A percentile compares a stretch with the other conserved stretches of the same genome.
These are phyloP conservation scores for Brassica incana DNA, from an alignment of 345 rosid species.

Conservation along the genomic window DNA sequence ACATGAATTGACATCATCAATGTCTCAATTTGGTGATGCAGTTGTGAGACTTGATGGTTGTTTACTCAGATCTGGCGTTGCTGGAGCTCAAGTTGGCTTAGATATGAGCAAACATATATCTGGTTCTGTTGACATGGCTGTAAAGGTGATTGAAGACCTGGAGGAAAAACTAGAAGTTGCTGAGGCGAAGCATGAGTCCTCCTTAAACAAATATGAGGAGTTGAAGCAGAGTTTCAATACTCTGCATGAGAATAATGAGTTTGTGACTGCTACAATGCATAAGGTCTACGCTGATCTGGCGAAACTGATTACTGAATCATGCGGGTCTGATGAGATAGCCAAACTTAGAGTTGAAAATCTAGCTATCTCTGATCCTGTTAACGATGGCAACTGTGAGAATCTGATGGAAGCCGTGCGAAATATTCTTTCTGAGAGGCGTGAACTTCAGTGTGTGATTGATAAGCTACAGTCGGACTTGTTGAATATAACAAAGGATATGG, in stretches of 20 bases:
- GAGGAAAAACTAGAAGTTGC: slow-evolving; percentile 59
- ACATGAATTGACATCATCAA: slow-evolving; percentile 51
- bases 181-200: slow-evolving; percentile 45
- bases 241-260: slow-evolving; percentile 52
- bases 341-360: slow-evolving; percentile 36
- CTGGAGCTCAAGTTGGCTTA: slow-evolving; percentile 35
- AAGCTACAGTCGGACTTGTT: slow-evolving; percentile 59
- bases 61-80: slow-evolving; percentile 40
- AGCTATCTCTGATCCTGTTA: slow-evolving; percentile 44
- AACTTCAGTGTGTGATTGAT: slow-evolving; percentile 53
- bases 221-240: slow-evolving; percentile 50
- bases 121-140: slow-evolving; percentile 56
- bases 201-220: slow-evolving; percentile 48
- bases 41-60: slow-evolving; percentile 59
- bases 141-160: slow-evolving; percentile 54
- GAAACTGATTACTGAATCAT: slow-evolving; percentile 50
- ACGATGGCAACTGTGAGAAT: slow-evolving; percentile 45
- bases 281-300: slow-evolving; percentile 45
- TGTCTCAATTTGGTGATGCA: slow-evolving; percentile 50
- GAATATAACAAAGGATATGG: slow-evolving; percentile 49
- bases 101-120: slow-evolving; percentile 41
- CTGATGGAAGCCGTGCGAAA: slow-evolving; percentile 54
- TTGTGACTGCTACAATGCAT: too few species aligned
- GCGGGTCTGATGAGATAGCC: slow-evolving; percentile 39
- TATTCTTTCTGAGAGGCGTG: slow-evolving; percentile 56